phyloP scores from a whole-genome alignment of 2,329 filamentous ascomycete genomes.

The Hymenoscyphus salicellus region DNA sequence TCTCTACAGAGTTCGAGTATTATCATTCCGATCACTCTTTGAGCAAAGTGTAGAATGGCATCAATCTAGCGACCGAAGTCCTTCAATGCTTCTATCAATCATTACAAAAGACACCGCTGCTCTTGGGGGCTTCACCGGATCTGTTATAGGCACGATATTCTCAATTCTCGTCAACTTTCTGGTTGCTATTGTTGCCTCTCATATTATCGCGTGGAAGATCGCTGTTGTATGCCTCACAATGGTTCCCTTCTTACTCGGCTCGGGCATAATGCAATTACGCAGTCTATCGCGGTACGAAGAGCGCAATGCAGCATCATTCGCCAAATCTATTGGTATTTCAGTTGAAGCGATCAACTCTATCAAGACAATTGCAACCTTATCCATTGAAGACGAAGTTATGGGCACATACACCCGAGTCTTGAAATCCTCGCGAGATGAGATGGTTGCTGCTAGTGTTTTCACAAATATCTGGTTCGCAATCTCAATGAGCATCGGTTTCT shows the following conservation, averaged over 20 bases:
- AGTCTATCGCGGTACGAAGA: slow-evolving; percentile 61
- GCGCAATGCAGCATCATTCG: slow-evolving; percentile 62
- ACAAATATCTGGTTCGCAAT: slow-evolving; percentile 53
- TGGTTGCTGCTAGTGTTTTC: slow-evolving; percentile 41
- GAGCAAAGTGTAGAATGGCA: slow-evolving; percentile 70
- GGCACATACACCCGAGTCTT: slow-evolving; percentile 53
- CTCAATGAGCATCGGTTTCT: slow-evolving; percentile 58
- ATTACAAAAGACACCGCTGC: slow-evolving; percentile 69
- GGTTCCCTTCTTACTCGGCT: slow-evolving; percentile 59
- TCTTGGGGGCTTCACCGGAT: slow-evolving; percentile 65
- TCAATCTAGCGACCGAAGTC: slow-evolving; percentile 61
- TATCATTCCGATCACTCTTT: slow-evolving; percentile 55
- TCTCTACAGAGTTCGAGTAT: slow-evolving; percentile 58
- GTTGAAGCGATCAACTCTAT: slow-evolving; percentile 66
- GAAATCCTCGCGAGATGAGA: slow-evolving; percentile 53
- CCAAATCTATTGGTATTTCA: slow-evolving; percentile 53
- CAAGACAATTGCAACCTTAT: slow-evolving; percentile 57
- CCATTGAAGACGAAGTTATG: slow-evolving; percentile 53
- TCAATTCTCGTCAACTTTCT: slow-evolving; percentile 67
- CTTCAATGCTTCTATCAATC: slow-evolving; percentile 61
- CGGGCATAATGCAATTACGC: slow-evolving; percentile 53
- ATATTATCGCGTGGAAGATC: slow-evolving; percentile 73
- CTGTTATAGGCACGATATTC: slow-evolving; percentile 65
- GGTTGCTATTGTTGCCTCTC: slow-evolving; percentile 63
- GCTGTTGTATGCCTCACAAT: slow-evolving; percentile 47